Base-by-base conservation (phyloP, 2,329 filamentous ascomycete genomes). In the Hymenoscyphus infarciens region DNA sequence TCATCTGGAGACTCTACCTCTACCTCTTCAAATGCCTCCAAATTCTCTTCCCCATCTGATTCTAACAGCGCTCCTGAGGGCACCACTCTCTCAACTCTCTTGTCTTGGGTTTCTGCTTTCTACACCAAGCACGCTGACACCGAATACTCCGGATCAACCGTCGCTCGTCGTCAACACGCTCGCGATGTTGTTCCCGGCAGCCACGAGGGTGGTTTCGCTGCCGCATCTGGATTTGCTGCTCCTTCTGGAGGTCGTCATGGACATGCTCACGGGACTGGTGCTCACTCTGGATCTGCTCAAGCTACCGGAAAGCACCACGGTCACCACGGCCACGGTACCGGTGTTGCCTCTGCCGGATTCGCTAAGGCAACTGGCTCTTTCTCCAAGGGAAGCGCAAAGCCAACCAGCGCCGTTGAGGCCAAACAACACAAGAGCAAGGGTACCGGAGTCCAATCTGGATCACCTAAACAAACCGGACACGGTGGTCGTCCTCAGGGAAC, bases 51-150 rank as follows among this genome's bases (percentile, higher is more conserved):
- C n/a, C 13, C 52, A 7, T 27, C 61, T 22, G 25, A 15, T 22
- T 25, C 60, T n/a, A 45, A 33, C 45, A 54, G 56, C 16, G 39
- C 56, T 19, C 65, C 67, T 45, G 25, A 31, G 39, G 67, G 67
- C 13, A 69, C 66, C 11, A 70, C 64, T 15, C 67, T 70, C 53
- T 22, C 38, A 42, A 61, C 59, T 39, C 61, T 69, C 62, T 64
- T 70, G 27, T 61, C 64, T 13, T 69, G 68, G 67, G 10, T 70
- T 31, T 65, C 65, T 8, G 62, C 61, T 15, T 70, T 70, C 64
- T 69, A 65, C 60, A 60, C 55, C 49, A 63, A 49, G 13, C 56
- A 64, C 60, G 57, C 61, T 15, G 66, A 62, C 5, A 67, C 62
- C 11, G 15, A 31, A 3, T 68, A 66, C 45, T 56, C 42, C 7